phyloP scores from a whole-genome alignment of 1,284 basidiomycete species.

The Singerocomus inundabilis region DNA sequence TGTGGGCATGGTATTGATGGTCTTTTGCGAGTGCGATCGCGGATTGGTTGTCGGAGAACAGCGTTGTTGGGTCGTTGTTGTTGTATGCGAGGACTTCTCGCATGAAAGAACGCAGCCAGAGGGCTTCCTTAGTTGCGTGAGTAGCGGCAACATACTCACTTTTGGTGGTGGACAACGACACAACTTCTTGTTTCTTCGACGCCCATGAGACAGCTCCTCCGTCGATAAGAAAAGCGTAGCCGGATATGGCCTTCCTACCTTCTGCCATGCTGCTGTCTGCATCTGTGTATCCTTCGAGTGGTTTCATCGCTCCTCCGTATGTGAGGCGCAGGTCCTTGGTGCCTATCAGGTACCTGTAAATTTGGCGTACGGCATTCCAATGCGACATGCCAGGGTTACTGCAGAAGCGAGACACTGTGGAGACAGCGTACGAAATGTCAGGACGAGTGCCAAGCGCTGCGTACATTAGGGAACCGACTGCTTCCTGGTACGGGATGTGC shows the following conservation, averaged over 20 bases:
- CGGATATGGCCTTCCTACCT: constrained; percentile 29
- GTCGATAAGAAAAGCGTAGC: constrained; percentile 36
- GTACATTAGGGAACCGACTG: neutral
- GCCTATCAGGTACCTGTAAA: neutral
- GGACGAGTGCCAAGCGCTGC: accelerated
- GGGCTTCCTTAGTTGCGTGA: constrained; percentile 18
- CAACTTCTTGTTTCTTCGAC: constrained; percentile 33
- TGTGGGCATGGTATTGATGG: too few species aligned
- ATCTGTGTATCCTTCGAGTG: neutral
- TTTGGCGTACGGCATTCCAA: neutral
- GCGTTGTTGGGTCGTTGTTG: too few species aligned
- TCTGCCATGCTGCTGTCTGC: neutral
- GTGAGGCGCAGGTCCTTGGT: neutral
- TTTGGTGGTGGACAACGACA: constrained; percentile 28
- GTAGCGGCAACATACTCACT: constrained; percentile 33
- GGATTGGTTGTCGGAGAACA: too few species aligned
- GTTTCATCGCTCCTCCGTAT: neutral
- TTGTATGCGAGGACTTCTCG: too few species aligned
- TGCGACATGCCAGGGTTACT: neutral
- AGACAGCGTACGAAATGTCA: neutral
- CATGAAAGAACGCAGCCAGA: constrained; percentile 14
- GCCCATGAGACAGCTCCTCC: constrained; percentile 37
- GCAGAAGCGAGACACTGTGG: neutral
- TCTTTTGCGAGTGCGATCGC: too few species aligned
- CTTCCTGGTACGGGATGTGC: neutral